Conservation (phyloP, 2,329 filamentous ascomycete species). For the Penicillium sp. region DNA sequence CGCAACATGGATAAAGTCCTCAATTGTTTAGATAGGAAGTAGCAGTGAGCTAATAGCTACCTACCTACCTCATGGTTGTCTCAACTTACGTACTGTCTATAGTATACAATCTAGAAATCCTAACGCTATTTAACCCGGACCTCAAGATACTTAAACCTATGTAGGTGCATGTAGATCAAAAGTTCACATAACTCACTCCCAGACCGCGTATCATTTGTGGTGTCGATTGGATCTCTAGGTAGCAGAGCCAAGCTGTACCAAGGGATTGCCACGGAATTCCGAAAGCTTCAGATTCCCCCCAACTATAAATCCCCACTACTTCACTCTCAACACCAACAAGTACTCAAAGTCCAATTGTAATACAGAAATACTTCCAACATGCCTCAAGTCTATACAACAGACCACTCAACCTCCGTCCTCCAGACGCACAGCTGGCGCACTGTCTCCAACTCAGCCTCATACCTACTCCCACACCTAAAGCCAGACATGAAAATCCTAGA, state of each 20-base stretch:
- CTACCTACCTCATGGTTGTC: no score
- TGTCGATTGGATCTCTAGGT: no score
- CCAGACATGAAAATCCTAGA: constrained; percentile 43
- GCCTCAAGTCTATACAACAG: constrained; percentile 38
- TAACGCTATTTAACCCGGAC: no score
- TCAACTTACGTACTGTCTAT: no score
- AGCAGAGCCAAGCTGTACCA: background rate
- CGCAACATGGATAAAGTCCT: no score
- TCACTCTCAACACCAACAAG: background rate
- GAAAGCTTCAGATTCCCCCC: background rate
- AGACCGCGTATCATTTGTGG: no score
- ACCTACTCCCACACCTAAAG: constrained; percentile 40
- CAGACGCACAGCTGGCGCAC: constrained; percentile 39
- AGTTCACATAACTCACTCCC: no score
- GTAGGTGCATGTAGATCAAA: no score
- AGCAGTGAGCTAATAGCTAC: no score
- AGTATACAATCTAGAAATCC: no score
- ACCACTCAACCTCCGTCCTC: constrained; percentile 40
- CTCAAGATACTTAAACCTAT: no score
- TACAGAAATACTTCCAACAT: background rate
- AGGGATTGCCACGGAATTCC: constrained; percentile 2
- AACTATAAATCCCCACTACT: background rate
- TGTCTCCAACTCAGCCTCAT: constrained; percentile 39
- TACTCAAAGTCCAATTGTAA: background rate
- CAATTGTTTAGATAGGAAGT: no score